A percentile compares a stretch with the other conserved stretches of the same genome.
These are phyloP conservation scores for Lactifluus subvellereus DNA, from an alignment of 768 basidiomycete species.

Conservation along the genomic window DNA sequence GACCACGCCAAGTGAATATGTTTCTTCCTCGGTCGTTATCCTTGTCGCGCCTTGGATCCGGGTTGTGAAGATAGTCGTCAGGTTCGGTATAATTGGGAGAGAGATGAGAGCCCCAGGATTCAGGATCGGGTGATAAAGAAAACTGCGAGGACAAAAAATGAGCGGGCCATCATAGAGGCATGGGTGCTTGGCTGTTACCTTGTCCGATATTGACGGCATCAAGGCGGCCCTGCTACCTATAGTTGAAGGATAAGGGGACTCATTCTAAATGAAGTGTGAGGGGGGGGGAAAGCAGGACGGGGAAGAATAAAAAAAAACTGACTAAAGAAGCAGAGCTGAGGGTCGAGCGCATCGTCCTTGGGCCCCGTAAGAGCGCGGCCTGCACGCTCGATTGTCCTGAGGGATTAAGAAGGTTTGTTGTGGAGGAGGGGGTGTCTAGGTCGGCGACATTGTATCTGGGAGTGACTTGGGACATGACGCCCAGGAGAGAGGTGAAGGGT, in stretches of 20 bases:
- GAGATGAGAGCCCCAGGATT: slow-evolving; percentile 30
- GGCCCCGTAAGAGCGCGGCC: slow-evolving; percentile 40
- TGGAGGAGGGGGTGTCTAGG: slow-evolving; percentile 48
- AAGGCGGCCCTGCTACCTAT: slow-evolving; percentile 5
- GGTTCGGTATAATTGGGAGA: slow-evolving; percentile 24
- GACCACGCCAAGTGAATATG: slow-evolving; percentile 37
- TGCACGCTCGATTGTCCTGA: slow-evolving; percentile 34
- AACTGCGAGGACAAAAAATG: slow-evolving; percentile 9
- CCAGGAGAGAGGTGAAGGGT: slow-evolving; percentile 15
- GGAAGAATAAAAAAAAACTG: slow-evolving; percentile 18
- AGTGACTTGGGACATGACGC: slow-evolving; percentile 27
- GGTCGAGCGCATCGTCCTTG: slow-evolving; percentile 34
- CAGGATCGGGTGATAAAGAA: slow-evolving; percentile 30
- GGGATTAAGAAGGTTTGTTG: slow-evolving; percentile 45
- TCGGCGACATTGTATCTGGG: slow-evolving; percentile 39
- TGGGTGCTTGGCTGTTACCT: slow-evolving; percentile 20
- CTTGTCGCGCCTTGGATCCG: slow-evolving; percentile 30
- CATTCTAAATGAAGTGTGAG: slow-evolving; percentile 21
- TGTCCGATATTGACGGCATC: slow-evolving; percentile 29
- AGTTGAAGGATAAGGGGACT: slow-evolving; percentile 23
- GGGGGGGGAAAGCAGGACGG: background rate
- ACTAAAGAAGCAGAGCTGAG: slow-evolving; percentile 42
- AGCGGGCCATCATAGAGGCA: background rate
- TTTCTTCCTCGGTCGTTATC: slow-evolving; percentile 34
- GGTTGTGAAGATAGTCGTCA: slow-evolving; percentile 33